These are phyloP conservation scores for Calendula officinalis DNA, from an alignment of 129 eudicot genomes.

Conservation along the genomic window DNA sequence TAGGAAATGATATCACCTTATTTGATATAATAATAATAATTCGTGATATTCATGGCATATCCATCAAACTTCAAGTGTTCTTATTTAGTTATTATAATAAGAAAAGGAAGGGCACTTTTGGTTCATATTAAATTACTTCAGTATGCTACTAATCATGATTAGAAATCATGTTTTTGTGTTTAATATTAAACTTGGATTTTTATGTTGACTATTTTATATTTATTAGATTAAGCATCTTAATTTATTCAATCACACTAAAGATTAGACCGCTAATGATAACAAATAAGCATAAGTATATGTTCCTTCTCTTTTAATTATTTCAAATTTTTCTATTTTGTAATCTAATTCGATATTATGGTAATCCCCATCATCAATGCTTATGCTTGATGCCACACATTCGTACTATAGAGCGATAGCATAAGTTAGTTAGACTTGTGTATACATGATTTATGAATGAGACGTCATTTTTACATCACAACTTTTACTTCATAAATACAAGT, in stretches of 20 bases:
- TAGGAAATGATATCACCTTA: slow-evolving; percentile 18
- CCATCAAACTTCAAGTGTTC: slow-evolving; percentile 12
- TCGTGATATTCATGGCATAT: slow-evolving; percentile 15
- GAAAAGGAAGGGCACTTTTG: slow-evolving; percentile 36
- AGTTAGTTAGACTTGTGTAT: background rate
- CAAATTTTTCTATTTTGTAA: slow-evolving; percentile 6
- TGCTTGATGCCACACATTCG: slow-evolving; percentile 4
- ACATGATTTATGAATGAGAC: slow-evolving; percentile 1
- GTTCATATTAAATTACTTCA: slow-evolving; percentile 5
- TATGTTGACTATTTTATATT: too few species aligned
- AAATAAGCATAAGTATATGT: slow-evolving; percentile 20
- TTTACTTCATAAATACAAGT: too few species aligned
- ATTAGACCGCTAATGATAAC: background rate
- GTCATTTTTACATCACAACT: background rate
- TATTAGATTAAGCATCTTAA: slow-evolving; percentile 4
- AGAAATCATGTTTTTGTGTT: slow-evolving; percentile 20
- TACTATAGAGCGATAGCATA: background rate
- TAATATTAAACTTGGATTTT: too few species aligned
- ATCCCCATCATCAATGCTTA: slow-evolving; percentile 15
- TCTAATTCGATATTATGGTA: slow-evolving; percentile 17
- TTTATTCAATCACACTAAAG: slow-evolving; percentile 8
- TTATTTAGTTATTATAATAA: slow-evolving; percentile 5
- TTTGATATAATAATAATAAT: slow-evolving; percentile 12
- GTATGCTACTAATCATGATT: slow-evolving; percentile 17
- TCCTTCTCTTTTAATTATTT: slow-evolving; percentile 10